Evolutionary conservation across 352 stramenopile species (phyloP), one percentile per base, ranked within the genome.

Genomic region (Phytophthora nicotianae): DNA sequence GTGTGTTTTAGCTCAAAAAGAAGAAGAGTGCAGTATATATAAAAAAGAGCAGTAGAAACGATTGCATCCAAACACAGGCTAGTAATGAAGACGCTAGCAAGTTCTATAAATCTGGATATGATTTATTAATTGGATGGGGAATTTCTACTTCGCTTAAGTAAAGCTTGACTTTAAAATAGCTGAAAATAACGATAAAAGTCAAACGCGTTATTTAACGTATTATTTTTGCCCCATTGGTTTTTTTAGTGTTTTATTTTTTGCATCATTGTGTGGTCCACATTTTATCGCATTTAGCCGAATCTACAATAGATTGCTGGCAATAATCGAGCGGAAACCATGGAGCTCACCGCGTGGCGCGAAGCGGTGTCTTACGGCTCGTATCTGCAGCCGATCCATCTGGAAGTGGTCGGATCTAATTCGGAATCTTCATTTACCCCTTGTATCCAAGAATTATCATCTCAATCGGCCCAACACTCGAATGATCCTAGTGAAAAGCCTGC

Each of bases 301-400:
- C 6, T 5, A 9, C 40, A 60, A 52, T 45, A 55, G 42, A 55
- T 35, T 55, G 29, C 29, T 23, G 23, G 32, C 32, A 38, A 35
- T 35, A 35, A 35, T 35, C 14, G 20, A 20, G 17, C 40, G 57
- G 45, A 38, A 13, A 32, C 23, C 13, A 77, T 75, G 66, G 58
- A 69, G 51, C 67, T 81, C 33, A 43, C 19, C 19, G 54, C 47
- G n/a, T 86, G 77, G 77, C 68, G 77, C 21, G 37, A 58, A 3
- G 37, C 40, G 29, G 72, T 77, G 29, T 20, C 75, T 45, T 78
- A 77, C 68, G 78, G 78, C 57, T 53, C 48, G 21, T 74, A 78
- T 50, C 35, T 87, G 21, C 78, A 83, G 65, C 68, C 70, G 9
- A 85, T 87, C 19, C 78, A 70, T 11, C 65, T 87, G 4, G 48